phyloP scores from a whole-genome alignment of 2,329 filamentous ascomycete genomes.

The Xylaria sp. region DNA sequence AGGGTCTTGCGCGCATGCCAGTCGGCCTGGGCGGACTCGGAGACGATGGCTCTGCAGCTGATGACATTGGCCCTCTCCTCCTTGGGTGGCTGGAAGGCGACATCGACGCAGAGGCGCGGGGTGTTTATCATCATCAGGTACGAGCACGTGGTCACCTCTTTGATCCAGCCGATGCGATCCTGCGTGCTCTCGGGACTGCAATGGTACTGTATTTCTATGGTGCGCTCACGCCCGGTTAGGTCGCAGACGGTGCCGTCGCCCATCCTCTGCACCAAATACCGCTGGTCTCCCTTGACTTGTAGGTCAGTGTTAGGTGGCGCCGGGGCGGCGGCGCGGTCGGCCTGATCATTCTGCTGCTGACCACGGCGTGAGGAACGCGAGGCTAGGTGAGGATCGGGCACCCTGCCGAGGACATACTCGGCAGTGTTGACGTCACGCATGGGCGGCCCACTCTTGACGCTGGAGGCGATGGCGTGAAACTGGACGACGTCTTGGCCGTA shows the following conservation, averaged over 20 bases:
- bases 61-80: constrained; percentile 82
- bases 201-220: constrained; percentile 83
- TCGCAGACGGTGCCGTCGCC: constrained; percentile 86
- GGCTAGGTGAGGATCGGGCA: constrained; percentile 49
- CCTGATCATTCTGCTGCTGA: constrained; percentile 37
- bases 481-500: constrained; percentile 89
- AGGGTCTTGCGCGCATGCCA: constrained; percentile 53
- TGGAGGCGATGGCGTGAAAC: constrained; percentile 83
- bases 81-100: constrained; percentile 84
- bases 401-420: constrained; percentile 80
- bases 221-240: constrained; percentile 81
- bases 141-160: constrained; percentile 89
- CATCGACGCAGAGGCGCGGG: constrained; percentile 85
- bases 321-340: constrained; percentile 24
- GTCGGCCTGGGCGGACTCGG: constrained; percentile 61
- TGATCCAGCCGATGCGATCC: constrained; percentile 90
- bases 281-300: constrained; percentile 83
- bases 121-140: constrained; percentile 96
- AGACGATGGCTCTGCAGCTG: constrained; percentile 77
- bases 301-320: constrained; percentile 69
- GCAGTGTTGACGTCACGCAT: constrained; percentile 79
- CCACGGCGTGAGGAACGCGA: constrained; percentile 44
- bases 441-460: constrained; percentile 76
- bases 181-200: constrained; percentile 79
- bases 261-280: constrained; percentile 86